phyloP scores from a whole-genome alignment of 805 yeast genomes.

The Metschnikowia santaceciliae region DNA sequence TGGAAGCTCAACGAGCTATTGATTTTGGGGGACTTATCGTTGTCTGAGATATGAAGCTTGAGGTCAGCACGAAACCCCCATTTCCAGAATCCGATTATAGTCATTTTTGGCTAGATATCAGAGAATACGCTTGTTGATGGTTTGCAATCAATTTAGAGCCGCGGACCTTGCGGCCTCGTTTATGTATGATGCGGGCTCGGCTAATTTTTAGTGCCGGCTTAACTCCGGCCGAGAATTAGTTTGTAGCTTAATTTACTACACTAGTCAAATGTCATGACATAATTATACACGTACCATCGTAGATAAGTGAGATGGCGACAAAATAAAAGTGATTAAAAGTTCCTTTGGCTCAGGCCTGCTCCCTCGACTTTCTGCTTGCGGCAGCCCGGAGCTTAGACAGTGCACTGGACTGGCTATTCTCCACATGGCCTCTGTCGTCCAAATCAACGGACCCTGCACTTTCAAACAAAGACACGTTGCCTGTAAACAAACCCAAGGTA shows the following conservation, averaged over 20 bases:
- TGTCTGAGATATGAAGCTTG: constrained; percentile 22
- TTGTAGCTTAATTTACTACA: background rate
- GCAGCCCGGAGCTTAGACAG: constrained; percentile 36
- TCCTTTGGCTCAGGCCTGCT: constrained; percentile 2
- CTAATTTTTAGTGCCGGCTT: background rate
- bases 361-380: constrained; percentile 7
- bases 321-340: background rate
- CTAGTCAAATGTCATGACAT: background rate
- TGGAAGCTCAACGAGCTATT: constrained; percentile 7
- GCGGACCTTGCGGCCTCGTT: background rate
- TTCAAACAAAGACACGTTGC: constrained; percentile 74
- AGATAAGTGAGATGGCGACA: background rate
- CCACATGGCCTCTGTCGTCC: constrained; percentile 73
- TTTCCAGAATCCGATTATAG: constrained; percentile 17
- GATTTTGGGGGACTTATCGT: constrained; percentile 15
- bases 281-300: background rate
- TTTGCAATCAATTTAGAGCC: background rate
- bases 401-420: constrained; percentile 42
- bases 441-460: constrained; percentile 72
- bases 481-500: constrained; percentile 73
- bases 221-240: background rate
- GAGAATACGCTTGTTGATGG: background rate
- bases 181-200: background rate
- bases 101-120: background rate
- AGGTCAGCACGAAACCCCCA: constrained; percentile 40